These are phyloP conservation scores for Ganoderma sp. DNA, from an alignment of 1,284 basidiomycete genomes.

Conservation along the genomic window DNA sequence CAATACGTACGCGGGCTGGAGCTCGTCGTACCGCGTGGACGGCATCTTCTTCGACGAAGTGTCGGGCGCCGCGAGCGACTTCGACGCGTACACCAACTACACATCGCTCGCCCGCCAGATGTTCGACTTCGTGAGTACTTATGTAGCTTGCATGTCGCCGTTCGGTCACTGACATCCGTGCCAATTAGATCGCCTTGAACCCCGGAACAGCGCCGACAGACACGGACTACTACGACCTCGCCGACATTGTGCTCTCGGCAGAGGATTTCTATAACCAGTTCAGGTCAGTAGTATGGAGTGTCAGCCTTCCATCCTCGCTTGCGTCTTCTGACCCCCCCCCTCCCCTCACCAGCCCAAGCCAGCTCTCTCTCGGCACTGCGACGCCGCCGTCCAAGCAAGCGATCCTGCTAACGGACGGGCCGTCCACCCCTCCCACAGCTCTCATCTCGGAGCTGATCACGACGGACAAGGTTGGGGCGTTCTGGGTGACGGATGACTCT, in stretches of 20 bases:
- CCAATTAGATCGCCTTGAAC: conserved; percentile 33
- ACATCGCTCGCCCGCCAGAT: conserved; percentile 20
- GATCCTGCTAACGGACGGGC: conserved; percentile 37
- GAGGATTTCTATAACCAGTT: conserved; percentile 36
- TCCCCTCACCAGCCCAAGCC: conserved; percentile 21
- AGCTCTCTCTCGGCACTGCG: conserved; percentile 29
- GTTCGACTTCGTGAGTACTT: conserved; percentile 27
- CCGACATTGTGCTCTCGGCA: conserved; percentile 35
- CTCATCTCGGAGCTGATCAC: conserved; percentile 44
- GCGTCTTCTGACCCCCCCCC: background rate
- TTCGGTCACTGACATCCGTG: background rate
- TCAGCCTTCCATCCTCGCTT: background rate
- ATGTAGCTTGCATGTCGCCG: background rate
- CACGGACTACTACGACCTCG: conserved; percentile 33
- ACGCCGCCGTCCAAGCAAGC: conserved; percentile 37
- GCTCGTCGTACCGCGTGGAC: conserved; percentile 36
- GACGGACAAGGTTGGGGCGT: conserved; percentile 44
- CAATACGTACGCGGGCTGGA: conserved; percentile 45
- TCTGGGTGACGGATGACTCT: conserved; percentile 46
- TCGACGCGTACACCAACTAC: conserved; percentile 30
- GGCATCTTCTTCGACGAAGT: conserved; percentile 50
- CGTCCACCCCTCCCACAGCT: conserved; percentile 41
- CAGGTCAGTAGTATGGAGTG: conserved; percentile 25
- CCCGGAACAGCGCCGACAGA: conserved; percentile 30
- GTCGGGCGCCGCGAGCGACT: conserved; percentile 21